A percentile compares a stretch with the other conserved stretches of the same genome.
Conservation (phyloP, 1,284 basidiomycete genomes). For the Fomitiporia mediterranea region DNA sequence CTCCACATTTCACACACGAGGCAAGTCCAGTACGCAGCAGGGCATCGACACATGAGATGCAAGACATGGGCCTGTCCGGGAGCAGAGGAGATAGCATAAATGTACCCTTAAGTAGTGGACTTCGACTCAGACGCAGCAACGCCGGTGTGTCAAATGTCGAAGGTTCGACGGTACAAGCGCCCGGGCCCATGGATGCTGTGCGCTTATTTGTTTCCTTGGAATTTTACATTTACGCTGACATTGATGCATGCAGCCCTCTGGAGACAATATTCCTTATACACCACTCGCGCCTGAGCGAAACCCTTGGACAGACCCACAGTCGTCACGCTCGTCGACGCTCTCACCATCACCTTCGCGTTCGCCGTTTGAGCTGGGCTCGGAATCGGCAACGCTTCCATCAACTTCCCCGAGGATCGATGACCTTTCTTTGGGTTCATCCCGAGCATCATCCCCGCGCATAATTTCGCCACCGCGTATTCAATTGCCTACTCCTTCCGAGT, state of each 20-base stretch:
- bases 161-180: background rate
- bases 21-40: background rate
- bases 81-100: background rate
- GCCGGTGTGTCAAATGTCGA: background rate
- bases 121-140: background rate
- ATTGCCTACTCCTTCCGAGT: slow-evolving; percentile 7
- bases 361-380: slow-evolving; percentile 7
- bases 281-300: background rate
- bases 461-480: background rate
- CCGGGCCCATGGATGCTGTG: background rate
- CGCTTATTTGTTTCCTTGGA: background rate
- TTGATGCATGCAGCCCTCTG: background rate
- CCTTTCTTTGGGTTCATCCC: background rate
- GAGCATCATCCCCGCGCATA: background rate
- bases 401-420: background rate
- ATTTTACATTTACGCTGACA: background rate
- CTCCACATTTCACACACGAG: slow-evolving; percentile 1
- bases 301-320: background rate
- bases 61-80: background rate
- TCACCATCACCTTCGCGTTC: slow-evolving; percentile 8
- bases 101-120: background rate
- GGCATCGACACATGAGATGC: background rate
- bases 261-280: background rate
- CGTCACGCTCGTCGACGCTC: slow-evolving; percentile 2
- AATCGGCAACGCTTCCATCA: slow-evolving; percentile 2